Conservation (phyloP, 2,329 filamentous ascomycete genomes). For the Fusarium buharicum region DNA sequence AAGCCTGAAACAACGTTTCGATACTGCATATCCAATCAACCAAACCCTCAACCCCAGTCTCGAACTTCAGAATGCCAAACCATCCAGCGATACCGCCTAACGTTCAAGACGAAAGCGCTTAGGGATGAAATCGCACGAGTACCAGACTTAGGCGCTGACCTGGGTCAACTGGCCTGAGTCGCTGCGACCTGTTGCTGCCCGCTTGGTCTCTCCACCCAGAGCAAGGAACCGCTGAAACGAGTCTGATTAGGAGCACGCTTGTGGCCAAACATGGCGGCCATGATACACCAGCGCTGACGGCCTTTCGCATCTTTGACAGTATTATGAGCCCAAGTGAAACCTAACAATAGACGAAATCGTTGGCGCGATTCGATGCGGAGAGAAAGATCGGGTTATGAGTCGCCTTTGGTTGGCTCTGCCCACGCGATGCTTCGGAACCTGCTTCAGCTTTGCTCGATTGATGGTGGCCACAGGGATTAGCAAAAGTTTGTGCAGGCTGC, state of each 20-base stretch:
- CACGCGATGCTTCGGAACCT: constrained; percentile 16
- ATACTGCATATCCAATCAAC: constrained; percentile 41
- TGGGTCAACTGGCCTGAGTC: constrained; percentile 34
- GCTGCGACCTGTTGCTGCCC: constrained; percentile 35
- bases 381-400: constrained; percentile 25
- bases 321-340: constrained; percentile 25
- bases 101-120: constrained; percentile 25
- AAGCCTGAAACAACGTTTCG: constrained; percentile 43
- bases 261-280: constrained; percentile 39
- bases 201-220: constrained; percentile 13
- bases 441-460: constrained; percentile 23
- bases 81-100: constrained; percentile 32
- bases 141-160: constrained; percentile 37
- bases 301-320: constrained; percentile 13
- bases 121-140: constrained; percentile 34
- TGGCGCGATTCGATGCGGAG: constrained; percentile 28
- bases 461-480: constrained; percentile 20
- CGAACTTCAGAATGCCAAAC: constrained; percentile 30
- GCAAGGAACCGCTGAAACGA: constrained; percentile 32
- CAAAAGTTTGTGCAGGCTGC: constrained; percentile 14
- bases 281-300: constrained; percentile 41
- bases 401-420: constrained; percentile 21
- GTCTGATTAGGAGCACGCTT: constrained; percentile 25
- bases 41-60: constrained; percentile 36
- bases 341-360: constrained; percentile 10